Conservation (phyloP, 2,329 filamentous ascomycete genomes). For the Lecanicillium sp. region DNA sequence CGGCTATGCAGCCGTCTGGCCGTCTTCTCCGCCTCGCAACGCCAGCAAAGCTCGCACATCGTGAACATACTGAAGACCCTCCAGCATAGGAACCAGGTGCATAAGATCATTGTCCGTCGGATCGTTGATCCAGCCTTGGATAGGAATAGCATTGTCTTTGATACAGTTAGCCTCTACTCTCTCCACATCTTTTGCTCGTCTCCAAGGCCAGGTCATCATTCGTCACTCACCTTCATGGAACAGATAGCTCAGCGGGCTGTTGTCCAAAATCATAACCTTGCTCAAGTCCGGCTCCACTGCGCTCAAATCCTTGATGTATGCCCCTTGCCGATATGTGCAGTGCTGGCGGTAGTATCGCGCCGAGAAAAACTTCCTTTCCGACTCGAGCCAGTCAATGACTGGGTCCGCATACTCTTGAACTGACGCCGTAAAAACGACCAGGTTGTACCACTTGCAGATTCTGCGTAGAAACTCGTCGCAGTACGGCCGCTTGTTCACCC, state of each 20-base stretch:
- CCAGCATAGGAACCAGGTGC: conserved; percentile 83
- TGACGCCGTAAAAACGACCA: conserved; percentile 92
- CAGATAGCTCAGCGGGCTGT: conserved; percentile 95
- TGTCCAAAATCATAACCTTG: conserved; percentile 98
- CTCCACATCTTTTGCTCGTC: neutral
- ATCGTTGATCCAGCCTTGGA: conserved; percentile 98
- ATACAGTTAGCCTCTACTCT: conserved; percentile 6
- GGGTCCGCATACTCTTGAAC: conserved; percentile 98
- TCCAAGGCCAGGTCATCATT: no score
- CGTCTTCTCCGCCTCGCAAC: conserved; percentile 76
- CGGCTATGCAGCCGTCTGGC: conserved; percentile 41
- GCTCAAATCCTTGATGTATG: conserved; percentile 96
- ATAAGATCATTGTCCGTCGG: conserved; percentile 93
- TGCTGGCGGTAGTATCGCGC: conserved; percentile 93
- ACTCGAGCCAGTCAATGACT: conserved; percentile 97
- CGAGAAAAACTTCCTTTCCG: conserved; percentile 93
- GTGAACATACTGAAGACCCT: conserved; percentile 92
- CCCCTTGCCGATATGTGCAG: conserved; percentile 89
- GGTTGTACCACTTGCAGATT: conserved; percentile 95
- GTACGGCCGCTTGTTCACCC: conserved; percentile 94
- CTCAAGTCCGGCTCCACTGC: conserved; percentile 94
- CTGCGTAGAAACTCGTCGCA: conserved; percentile 93
- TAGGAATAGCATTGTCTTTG: conserved; percentile 94
- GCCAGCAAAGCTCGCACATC: conserved; percentile 89
- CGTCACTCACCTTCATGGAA: conserved; percentile 78